Conservation (phyloP, 495 filamentous ascomycete species). For the Thozetella sp. region DNA sequence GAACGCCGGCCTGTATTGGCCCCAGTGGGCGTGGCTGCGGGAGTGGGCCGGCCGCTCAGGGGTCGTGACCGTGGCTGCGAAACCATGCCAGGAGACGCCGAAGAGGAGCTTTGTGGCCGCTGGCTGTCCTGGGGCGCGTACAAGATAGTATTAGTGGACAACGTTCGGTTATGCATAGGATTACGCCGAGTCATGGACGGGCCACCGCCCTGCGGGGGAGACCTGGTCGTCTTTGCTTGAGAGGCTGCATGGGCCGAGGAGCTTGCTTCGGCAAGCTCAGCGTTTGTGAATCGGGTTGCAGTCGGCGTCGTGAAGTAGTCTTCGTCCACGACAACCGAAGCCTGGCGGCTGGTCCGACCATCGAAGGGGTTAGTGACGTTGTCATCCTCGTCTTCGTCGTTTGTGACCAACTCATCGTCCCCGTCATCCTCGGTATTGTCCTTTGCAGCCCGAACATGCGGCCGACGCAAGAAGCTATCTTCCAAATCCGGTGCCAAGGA, state of each 20-base stretch:
- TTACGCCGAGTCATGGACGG: constrained; percentile 28
- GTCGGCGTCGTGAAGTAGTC: constrained; percentile 51
- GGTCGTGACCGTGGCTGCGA: constrained; percentile 26
- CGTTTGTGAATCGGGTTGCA: constrained; percentile 23
- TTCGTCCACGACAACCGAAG: constrained; percentile 28
- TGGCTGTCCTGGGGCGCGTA: constrained; percentile 56
- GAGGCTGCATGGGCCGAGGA: constrained; percentile 15
- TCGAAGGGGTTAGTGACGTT: constrained; percentile 27
- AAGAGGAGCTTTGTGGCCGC: constrained; percentile 45
- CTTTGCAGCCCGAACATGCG: constrained; percentile 32
- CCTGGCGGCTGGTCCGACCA: neutral
- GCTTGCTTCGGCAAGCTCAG: constrained; percentile 16
- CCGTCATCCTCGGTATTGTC: constrained; percentile 78
- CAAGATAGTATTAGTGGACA: constrained; percentile 78
- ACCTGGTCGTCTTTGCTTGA: constrained; percentile 18
- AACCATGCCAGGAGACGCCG: constrained; percentile 39
- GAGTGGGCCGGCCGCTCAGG: constrained; percentile 33
- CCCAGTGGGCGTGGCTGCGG: constrained; percentile 37
- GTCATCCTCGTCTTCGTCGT: constrained; percentile 61
- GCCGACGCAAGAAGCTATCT: constrained; percentile 19
- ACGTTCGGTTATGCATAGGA: constrained; percentile 59
- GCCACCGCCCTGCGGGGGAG: constrained; percentile 27
- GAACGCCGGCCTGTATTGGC: constrained; percentile 41
- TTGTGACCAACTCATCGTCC: constrained; percentile 87
- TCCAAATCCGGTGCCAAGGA: constrained; percentile 25